phyloP scores from a whole-genome alignment of 805 yeast species.

The Maudiozyma serrabonitensis region DNA sequence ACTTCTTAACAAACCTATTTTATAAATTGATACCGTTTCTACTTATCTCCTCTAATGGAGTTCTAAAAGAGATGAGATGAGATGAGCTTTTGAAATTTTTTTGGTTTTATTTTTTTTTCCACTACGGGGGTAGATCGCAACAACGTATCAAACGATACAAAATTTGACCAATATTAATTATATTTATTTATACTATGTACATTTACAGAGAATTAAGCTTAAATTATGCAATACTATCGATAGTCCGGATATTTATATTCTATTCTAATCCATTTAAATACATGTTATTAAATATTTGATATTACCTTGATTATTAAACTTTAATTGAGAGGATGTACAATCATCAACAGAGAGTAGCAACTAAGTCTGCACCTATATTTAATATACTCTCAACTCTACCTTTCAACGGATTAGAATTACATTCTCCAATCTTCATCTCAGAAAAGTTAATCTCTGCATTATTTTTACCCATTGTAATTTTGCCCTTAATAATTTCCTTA shows the following conservation, averaged over 20 bases:
- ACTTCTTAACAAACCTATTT: background rate
- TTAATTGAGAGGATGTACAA: background rate
- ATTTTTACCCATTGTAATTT: conserved; percentile 64
- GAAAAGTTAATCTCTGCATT: conserved; percentile 61
- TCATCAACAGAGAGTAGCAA: conserved; percentile 65
- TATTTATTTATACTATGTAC: too few species aligned
- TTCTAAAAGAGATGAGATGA: conserved; percentile 20
- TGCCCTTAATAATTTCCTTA: conserved; percentile 35
- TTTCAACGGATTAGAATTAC: conserved; percentile 64
- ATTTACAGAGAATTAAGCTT: too few species aligned
- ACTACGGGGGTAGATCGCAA: background rate
- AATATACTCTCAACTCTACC: conserved; percentile 78
- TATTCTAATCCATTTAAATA: too few species aligned
- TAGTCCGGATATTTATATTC: too few species aligned
- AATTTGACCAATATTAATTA: too few species aligned
- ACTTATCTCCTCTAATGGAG: background rate
- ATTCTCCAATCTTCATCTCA: conserved; percentile 52
- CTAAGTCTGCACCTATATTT: conserved; percentile 66
- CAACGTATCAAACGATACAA: background rate
- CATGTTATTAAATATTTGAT: too few species aligned
- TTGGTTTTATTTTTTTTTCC: background rate
- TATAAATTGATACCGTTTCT: background rate
- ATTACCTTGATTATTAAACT: too few species aligned
- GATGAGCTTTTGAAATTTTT: conserved; percentile 10
- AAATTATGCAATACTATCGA: too few species aligned